These are phyloP conservation scores for Cladosporium austrohemisphaericum DNA, from an alignment of 2,329 filamentous ascomycete species.

Conservation along the genomic window DNA sequence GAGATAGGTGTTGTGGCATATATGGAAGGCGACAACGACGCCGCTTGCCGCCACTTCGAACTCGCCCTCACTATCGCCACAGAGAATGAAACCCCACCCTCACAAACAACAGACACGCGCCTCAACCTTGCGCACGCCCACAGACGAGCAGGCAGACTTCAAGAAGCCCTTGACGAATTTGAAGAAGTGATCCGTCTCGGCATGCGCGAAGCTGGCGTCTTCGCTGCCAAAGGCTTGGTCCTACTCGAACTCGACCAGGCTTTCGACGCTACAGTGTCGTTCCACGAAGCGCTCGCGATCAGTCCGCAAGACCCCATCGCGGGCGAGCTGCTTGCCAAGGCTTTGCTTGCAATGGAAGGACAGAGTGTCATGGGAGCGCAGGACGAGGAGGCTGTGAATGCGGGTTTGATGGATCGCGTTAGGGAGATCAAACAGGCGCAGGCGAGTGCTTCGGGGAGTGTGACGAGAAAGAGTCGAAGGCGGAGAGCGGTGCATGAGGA, in stretches of 20 bases:
- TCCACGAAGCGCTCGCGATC: slow-evolving; percentile 81
- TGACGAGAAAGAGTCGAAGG: slow-evolving; percentile 10
- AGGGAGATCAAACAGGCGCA: slow-evolving; percentile 12
- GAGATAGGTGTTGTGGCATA: slow-evolving; percentile 96
- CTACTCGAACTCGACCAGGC: slow-evolving; percentile 71
- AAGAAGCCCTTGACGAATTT: slow-evolving; percentile 74
- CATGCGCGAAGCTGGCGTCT: slow-evolving; percentile 69
- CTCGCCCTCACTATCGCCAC: slow-evolving; percentile 73
- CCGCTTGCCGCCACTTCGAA: slow-evolving; percentile 73
- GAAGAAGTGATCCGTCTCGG: slow-evolving; percentile 82
- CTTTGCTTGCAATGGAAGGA: slow-evolving; percentile 59
- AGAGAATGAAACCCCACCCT: slow-evolving; percentile 69
- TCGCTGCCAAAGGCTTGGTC: slow-evolving; percentile 79
- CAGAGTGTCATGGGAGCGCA: slow-evolving; percentile 47
- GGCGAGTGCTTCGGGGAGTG: background rate
- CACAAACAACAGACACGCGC: slow-evolving; percentile 77
- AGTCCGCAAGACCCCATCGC: slow-evolving; percentile 76
- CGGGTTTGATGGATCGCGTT: slow-evolving; percentile 16
- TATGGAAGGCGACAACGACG: slow-evolving; percentile 74
- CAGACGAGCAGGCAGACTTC: slow-evolving; percentile 64
- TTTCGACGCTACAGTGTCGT: slow-evolving; percentile 72
- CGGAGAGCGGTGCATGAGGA: slow-evolving; percentile 6
- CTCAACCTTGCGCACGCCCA: slow-evolving; percentile 89
- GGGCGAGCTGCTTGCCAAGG: slow-evolving; percentile 71
- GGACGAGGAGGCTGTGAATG: slow-evolving; percentile 35